phyloP scores from a whole-genome alignment of 768 basidiomycete species.

The Gelatoporia subvermispora region DNA sequence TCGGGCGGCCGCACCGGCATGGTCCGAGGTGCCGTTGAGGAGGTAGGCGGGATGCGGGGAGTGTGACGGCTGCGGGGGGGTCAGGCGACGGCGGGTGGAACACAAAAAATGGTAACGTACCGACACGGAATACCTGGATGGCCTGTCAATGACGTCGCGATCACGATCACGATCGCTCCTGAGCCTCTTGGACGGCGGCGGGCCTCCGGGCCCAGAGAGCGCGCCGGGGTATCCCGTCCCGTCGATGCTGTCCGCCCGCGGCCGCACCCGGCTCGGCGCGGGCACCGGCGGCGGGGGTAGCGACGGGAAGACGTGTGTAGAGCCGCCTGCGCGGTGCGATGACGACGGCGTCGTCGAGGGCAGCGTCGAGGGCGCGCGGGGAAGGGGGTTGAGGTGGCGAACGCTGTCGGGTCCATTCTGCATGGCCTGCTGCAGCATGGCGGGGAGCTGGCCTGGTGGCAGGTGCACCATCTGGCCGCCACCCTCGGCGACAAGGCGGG shows the following conservation, averaged over 20 bases:
- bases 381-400: background rate
- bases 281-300: conserved; percentile 35
- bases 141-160: conserved; percentile 6
- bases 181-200: conserved; percentile 47
- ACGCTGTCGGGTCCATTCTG: background rate
- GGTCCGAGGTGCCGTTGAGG: conserved; percentile 15
- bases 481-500: conserved; percentile 39
- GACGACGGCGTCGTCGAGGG: conserved; percentile 17
- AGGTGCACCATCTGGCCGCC: conserved; percentile 39
- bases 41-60: conserved; percentile 15
- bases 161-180: conserved; percentile 33
- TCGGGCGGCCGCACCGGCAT: conserved; percentile 9
- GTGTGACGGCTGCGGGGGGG: conserved; percentile 14
- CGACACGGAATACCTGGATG: conserved; percentile 18
- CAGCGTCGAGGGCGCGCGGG: conserved; percentile 4
- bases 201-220: conserved; percentile 26
- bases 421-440: conserved; percentile 4
- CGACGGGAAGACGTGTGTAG: conserved; percentile 26
- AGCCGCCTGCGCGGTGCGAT: conserved; percentile 13
- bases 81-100: conserved; percentile 2
- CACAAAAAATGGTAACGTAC: conserved; percentile 17
- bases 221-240: conserved; percentile 20
- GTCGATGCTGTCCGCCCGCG: conserved; percentile 41
- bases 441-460: conserved; percentile 8
- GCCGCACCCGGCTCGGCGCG: conserved; percentile 34